Percentiles rank a stretch among this genome's conserved stretches.
phyloP scores from a whole-genome alignment of 768 basidiomycete genomes.

The Boletus subcaerulescens region DNA sequence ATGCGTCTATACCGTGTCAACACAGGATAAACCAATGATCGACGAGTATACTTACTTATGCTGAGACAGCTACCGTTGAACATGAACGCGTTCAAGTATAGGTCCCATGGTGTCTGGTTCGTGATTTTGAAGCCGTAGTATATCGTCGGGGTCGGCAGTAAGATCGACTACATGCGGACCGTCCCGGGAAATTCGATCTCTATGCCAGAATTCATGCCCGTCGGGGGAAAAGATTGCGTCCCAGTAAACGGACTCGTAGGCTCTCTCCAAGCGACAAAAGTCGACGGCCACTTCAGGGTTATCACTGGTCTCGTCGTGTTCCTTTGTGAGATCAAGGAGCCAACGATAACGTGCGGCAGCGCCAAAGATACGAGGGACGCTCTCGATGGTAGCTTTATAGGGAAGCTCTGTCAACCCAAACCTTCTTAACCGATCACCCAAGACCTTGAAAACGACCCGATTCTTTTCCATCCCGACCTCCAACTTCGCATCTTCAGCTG shows the following conservation, averaged over 20 bases:
- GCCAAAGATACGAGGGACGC: neutral
- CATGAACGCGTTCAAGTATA: slow-evolving; percentile 42
- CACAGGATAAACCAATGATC: neutral
- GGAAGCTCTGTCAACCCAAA: slow-evolving; percentile 2
- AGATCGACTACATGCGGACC: slow-evolving; percentile 14
- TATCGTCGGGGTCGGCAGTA: slow-evolving; percentile 17
- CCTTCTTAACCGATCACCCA: neutral
- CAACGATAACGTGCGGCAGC: slow-evolving; percentile 20
- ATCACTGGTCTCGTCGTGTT: neutral
- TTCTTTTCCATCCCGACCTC: neutral
- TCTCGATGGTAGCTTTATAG: neutral
- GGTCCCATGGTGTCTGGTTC: slow-evolving; percentile 30
- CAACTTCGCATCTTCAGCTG: neutral
- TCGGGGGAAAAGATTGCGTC: neutral
- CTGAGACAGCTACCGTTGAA: slow-evolving; percentile 39
- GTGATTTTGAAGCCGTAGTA: slow-evolving; percentile 35
- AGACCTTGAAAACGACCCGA: neutral
- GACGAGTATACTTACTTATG: slow-evolving; percentile 27
- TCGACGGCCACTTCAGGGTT: slow-evolving; percentile 4
- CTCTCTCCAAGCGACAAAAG: slow-evolving; percentile 3
- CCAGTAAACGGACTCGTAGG: neutral
- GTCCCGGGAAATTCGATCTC: neutral
- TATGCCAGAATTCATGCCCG: slow-evolving; percentile 2
- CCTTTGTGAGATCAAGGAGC: slow-evolving; percentile 16
- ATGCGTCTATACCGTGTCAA: slow-evolving; percentile 5